Base-by-base conservation (phyloP, 1,139 yeast species). In the Geotrichum citri-aurantii region DNA sequence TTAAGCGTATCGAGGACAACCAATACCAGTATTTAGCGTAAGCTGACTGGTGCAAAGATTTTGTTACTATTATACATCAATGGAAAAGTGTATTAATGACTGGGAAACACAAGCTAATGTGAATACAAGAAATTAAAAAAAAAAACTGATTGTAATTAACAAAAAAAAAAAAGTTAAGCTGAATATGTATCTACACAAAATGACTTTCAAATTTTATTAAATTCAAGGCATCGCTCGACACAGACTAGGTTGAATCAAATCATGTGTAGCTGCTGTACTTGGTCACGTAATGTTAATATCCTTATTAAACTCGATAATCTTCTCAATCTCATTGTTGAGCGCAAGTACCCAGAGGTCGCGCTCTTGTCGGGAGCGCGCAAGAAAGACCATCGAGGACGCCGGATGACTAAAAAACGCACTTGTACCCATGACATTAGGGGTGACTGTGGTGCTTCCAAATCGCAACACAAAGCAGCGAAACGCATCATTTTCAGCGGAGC, bases 291-390 rank as follows among this genome's bases (percentile, higher is more conserved):
- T 19, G 31, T 17, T 33, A 11, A 50, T 50, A 11, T 29, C 44
- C 11, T 50, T 24, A 17, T 33, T 50, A 8, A 40, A 31, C 6
- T 64, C 67, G 6, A 68, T 64, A 23, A 80, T 77, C 61, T 91
- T 73, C 63, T 86, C 91, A 61, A 88, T 77, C 66, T 88, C 95
- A 6, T 79, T 73, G 61, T 81, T 76, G 31, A 91, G 74, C 27
- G 81, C 79, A 6, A 81, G 73, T 1, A 88, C 92, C 98, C 98
- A 92, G 40, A 81, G 64, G 68, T 92, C 97, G 57, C 93, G 77
- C 65, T 90, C 96, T 63, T 86, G 88, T 50, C 95, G 75, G 1
- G 96, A 87, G 50, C 95, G 72, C 1, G 96, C 85, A 81, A 89
- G 79, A 67, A 92, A 90, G 3, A 86, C 85, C 73, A 87, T 77